Evolutionary conservation across 495 filamentous ascomycete species (phyloP), one percentile per base, ranked within the genome.

Genomic region (Penicillium mononematosum): DNA sequence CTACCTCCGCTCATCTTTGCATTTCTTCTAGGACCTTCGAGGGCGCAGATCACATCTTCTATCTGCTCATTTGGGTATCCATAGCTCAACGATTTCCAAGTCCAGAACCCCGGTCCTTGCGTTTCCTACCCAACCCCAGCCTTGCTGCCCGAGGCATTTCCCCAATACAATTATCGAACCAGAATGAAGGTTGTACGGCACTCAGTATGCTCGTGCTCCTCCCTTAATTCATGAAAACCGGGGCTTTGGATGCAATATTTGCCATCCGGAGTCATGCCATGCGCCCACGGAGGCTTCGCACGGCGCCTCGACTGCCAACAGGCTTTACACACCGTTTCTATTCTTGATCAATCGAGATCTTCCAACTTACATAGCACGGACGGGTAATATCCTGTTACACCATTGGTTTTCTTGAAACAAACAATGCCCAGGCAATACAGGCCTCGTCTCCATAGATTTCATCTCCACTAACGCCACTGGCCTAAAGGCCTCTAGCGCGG

Each of bases 61-160:
- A n/a, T 19, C 53, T 45, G 25, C 44, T 39, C 36, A 55, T 50
- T 63, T 57, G 58, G 39, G 55, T 61, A 58, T 22, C 52, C 54
- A 55, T 61, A 43, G 20, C 43, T 55, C 54, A 58, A 60, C 50
- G 32, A 59, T 51, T 52, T 50, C 25, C 42, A 22, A 58, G 43
- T 49, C 44, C 63, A 52, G 51, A 34, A 47, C 50, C 48, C 45
- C 42, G 25, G 20, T 56, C 45, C 46, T 64, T 63, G 66, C 53
- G 29, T 38, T 58, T 46, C 45, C 53, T 69, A 68, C 73, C 67
- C 66, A 66, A 62, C 64, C 62, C 70, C 63, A 64, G 62, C 57
- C 61, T 70, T 71, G 73, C 70, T 71, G 74, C 74, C 73, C 70
- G 68, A 75, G 64, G 43, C 55, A 27, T 27, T 53, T 20, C 47